A percentile compares a stretch with the other conserved stretches of the same genome.
Evolutionary conservation across 805 yeast genomes (phyloP).

Genomic region (Scheffersomyces lignosus): DNA sequence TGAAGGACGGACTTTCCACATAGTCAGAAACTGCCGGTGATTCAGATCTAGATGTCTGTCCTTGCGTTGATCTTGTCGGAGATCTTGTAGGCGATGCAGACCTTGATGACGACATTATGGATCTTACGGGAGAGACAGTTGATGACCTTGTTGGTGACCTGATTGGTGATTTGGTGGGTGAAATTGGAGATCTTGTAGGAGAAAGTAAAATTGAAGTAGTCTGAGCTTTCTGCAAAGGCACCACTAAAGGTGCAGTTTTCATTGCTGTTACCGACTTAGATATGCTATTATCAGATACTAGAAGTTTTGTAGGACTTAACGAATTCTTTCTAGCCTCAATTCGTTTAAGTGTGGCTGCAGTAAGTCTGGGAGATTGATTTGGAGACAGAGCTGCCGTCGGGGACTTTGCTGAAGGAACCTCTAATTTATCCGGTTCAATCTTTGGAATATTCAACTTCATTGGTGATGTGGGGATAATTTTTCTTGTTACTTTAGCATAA

Average conservation of each 20-base stretch:
- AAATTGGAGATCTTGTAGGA: conserved; percentile 4
- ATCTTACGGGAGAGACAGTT: no score
- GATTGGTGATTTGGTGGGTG: conserved; percentile 5
- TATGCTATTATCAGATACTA: conserved; percentile 5
- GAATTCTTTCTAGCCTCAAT: conserved; percentile 27
- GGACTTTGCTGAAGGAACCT: neutral
- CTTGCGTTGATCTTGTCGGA: no score
- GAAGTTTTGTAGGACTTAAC: conserved; percentile 5
- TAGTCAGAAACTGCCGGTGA: no score
- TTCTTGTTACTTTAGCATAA: conserved; percentile 31
- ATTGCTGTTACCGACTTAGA: conserved; percentile 8
- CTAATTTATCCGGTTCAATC: neutral
- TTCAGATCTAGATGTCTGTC: no score
- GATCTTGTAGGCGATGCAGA: no score
- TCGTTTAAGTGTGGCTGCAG: conserved; percentile 34
- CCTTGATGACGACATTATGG: no score
- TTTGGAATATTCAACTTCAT: neutral
- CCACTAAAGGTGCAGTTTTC: neutral
- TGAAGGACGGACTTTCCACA: no score
- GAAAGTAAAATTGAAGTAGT: no score
- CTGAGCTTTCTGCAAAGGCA: neutral
- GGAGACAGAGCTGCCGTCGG: neutral
- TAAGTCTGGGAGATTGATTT: conserved; percentile 20
- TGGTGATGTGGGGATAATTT: conserved; percentile 22
- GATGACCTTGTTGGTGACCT: no score